Conservation (phyloP, 495 filamentous ascomycete species). For the Gamarada debralockiae region DNA sequence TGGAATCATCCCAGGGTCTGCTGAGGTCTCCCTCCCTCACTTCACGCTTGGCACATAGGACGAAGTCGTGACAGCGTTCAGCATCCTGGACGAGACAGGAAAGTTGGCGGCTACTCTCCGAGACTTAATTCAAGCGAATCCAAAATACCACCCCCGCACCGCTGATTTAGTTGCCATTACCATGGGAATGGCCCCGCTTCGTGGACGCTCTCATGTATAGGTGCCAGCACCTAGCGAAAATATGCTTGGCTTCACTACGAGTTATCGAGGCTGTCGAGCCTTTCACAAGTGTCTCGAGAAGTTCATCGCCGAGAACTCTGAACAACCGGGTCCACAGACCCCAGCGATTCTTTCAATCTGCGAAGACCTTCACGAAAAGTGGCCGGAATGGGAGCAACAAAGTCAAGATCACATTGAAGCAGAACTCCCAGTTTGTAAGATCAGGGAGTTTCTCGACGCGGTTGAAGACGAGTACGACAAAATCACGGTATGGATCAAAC, state of each 20-base stretch:
- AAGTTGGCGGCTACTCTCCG: conserved; percentile 2
- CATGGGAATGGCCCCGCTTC: neutral
- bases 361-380: conserved; percentile 4
- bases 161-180: conserved; percentile 16
- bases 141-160: conserved; percentile 4
- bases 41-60: conserved; percentile 11
- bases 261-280: conserved; percentile 4
- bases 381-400: conserved; percentile 5
- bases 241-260: conserved; percentile 15
- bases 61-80: conserved; percentile 11
- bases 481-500: neutral
- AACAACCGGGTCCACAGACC: neutral
- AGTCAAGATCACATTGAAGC: conserved; percentile 1
- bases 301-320: conserved; percentile 2
- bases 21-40: conserved; percentile 8
- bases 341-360: conserved; percentile 2
- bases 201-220: conserved; percentile 9
- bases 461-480: neutral
- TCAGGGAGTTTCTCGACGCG: conserved; percentile 7
- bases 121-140: conserved; percentile 7
- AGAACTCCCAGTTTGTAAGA: conserved; percentile 4
- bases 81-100: conserved; percentile 8
- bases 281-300: conserved; percentile 15
- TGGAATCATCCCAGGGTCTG: conserved; percentile 4
- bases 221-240: conserved; percentile 21